Conservation (phyloP, 345 rosid species). For the Gossypium stocksii region DNA sequence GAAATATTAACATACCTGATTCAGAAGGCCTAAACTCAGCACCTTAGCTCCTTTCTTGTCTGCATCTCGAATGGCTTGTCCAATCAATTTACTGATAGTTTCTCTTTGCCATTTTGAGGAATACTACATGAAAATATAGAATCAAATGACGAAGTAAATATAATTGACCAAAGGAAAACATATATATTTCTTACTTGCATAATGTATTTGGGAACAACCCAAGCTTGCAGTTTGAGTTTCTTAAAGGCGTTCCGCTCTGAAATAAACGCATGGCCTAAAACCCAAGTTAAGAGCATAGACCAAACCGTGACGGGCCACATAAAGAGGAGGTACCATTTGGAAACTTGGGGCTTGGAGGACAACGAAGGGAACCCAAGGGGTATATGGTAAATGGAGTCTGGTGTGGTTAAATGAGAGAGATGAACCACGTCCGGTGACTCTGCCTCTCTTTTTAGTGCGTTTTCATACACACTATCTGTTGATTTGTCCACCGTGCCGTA, state of each 20-base stretch:
- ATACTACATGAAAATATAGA: constrained; percentile 19
- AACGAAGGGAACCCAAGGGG: constrained; percentile 39
- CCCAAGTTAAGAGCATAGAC: constrained; percentile 21
- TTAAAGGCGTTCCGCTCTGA: constrained; percentile 31
- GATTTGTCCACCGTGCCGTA: constrained; percentile 36
- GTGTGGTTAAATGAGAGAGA: constrained; percentile 40
- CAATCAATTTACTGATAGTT: constrained; percentile 32
- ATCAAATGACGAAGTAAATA: neutral
- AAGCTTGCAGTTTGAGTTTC: constrained; percentile 33
- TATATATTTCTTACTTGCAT: constrained; percentile 25
- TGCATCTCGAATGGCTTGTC: constrained; percentile 38
- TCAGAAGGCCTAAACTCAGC: constrained; percentile 40
- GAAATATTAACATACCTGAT: constrained; percentile 32
- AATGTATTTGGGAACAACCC: constrained; percentile 42
- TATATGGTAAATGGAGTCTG: constrained; percentile 39
- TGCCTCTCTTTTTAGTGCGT: constrained; percentile 19
- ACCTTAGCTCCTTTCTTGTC: constrained; percentile 34
- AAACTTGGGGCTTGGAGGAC: constrained; percentile 32
- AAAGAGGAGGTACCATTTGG: constrained; percentile 21
- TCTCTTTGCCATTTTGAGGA: constrained; percentile 15
- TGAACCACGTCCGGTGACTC: constrained; percentile 35
- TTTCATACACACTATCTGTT: constrained; percentile 21
- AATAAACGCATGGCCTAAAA: constrained; percentile 22
- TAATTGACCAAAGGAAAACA: neutral
- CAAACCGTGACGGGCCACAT: constrained; percentile 36